Percentiles rank a stretch among this genome's conserved stretches.
Conservation (phyloP, 495 filamentous ascomycete genomes). For the Cercophora sp. region DNA sequence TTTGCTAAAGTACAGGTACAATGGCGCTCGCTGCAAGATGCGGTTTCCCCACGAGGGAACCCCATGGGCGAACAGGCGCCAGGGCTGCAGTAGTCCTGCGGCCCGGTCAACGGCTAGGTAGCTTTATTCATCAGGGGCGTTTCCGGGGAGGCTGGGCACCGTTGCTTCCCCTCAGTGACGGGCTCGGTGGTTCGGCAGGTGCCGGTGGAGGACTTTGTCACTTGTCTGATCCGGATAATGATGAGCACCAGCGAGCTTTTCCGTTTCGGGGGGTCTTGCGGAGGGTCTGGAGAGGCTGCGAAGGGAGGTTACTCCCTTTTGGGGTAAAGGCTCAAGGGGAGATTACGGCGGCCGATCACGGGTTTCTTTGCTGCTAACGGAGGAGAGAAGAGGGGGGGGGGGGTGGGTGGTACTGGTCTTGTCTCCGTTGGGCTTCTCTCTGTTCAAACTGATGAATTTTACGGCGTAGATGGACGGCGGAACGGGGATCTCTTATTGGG, state of each 20-base stretch:
- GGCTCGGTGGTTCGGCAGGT: constrained; percentile 4
- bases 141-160: not conserved
- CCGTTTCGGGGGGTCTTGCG: constrained; percentile 25
- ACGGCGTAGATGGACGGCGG: no score
- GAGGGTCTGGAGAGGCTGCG: not conserved
- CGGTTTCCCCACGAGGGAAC: not conserved
- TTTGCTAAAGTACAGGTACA: constrained; percentile 34
- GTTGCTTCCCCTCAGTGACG: not conserved
- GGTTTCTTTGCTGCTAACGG: not conserved
- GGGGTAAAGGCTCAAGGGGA: constrained; percentile 20
- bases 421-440: not conserved
- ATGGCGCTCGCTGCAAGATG: constrained; percentile 10
- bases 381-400: not conserved
- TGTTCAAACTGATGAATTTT: no score
- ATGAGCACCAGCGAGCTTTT: constrained; percentile 16
- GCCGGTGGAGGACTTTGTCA: no score
- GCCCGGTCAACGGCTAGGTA: not conserved
- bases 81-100: constrained; percentile 20
- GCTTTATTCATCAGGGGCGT: not conserved
- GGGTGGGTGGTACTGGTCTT: constrained; percentile 1
- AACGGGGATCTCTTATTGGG: constrained; percentile 12
- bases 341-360: constrained; percentile 1
- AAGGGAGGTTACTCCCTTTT: constrained; percentile 28
- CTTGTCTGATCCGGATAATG: no score
- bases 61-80: constrained; percentile 13